Conservation (phyloP, 306 rosid species). For the Purshia tridentata region DNA sequence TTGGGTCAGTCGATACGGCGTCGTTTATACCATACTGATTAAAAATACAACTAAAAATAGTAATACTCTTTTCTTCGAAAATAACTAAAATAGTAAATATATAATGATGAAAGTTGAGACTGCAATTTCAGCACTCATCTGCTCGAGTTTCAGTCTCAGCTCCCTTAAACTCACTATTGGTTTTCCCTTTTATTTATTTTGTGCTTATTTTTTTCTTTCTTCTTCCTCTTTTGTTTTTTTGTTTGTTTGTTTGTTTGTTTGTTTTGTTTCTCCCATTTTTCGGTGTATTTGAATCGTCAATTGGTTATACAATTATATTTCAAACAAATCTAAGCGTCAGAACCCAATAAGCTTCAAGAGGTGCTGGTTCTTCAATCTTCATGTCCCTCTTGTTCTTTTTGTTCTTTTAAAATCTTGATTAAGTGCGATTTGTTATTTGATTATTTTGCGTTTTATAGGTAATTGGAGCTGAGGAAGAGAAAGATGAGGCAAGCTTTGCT, state of each 20-base stretch:
- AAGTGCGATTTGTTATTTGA: neutral
- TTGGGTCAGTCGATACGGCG: neutral
- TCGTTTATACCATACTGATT: neutral
- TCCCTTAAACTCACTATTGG: neutral
- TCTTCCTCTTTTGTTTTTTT: neutral
- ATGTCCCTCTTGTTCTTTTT: neutral
- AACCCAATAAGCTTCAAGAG: conserved; percentile 3
- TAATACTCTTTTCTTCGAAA: neutral
- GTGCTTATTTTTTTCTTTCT: too few relatives aligned
- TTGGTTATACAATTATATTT: neutral
- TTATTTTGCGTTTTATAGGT: conserved; percentile 10
- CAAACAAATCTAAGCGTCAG: neutral
- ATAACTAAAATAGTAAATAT: neutral
- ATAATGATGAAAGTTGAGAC: neutral
- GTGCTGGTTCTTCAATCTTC: neutral
- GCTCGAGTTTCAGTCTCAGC: conserved; percentile 1
- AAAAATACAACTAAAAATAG: neutral
- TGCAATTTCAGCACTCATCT: conserved; percentile 5
- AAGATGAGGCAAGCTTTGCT: conserved; percentile 25
- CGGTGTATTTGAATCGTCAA: neutral
- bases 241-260: too few relatives aligned
- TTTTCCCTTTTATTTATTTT: neutral
- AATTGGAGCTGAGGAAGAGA: conserved; percentile 20
- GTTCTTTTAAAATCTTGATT: neutral
- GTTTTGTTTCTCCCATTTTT: neutral